These are phyloP conservation scores for Calonectria hawksworthii DNA, from an alignment of 2,329 filamentous ascomycete species.

Conservation along the genomic window DNA sequence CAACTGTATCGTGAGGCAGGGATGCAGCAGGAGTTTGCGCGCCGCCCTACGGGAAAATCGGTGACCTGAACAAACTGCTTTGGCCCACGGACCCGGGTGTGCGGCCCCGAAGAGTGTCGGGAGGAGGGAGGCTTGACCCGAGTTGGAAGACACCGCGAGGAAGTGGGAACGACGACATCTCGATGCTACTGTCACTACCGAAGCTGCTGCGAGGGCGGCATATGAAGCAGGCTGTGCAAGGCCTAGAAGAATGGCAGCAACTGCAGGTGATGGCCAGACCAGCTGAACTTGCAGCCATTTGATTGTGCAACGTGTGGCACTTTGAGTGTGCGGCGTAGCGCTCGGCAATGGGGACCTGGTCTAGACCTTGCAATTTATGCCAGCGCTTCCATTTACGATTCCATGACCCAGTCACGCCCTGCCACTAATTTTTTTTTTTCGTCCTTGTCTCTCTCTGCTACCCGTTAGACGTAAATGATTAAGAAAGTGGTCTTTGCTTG, in stretches of 20 bases:
- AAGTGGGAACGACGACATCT: neutral
- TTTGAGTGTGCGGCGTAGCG: conserved; percentile 13
- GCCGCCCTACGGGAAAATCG: neutral
- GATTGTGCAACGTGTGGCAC: conserved; percentile 5
- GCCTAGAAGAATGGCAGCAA: neutral
- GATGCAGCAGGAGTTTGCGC: neutral
- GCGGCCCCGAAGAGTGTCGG: neutral
- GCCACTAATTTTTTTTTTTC: neutral
- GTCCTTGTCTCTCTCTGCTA: neutral
- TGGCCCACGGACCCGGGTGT: conserved; percentile 14
- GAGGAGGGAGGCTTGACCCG: neutral
- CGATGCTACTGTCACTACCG: conserved; percentile 4
- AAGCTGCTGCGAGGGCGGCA: conserved; percentile 8
- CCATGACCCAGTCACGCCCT: neutral
- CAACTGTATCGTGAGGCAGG: conserved; percentile 4
- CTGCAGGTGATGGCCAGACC: conserved; percentile 1
- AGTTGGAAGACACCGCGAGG: neutral
- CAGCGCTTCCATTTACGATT: neutral
- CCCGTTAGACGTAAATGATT: conserved; percentile 1
- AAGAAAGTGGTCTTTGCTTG: neutral
- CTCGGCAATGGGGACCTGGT: conserved; percentile 6
- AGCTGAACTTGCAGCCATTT: conserved; percentile 19
- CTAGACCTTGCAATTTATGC: conserved; percentile 9
- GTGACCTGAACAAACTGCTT: neutral
- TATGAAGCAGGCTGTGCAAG: conserved; percentile 24